A percentile compares a stretch with the other conserved stretches of the same genome.
These are phyloP conservation scores for Tribonema minus DNA, from an alignment of 108 stramenopile species.

Conservation along the genomic window DNA sequence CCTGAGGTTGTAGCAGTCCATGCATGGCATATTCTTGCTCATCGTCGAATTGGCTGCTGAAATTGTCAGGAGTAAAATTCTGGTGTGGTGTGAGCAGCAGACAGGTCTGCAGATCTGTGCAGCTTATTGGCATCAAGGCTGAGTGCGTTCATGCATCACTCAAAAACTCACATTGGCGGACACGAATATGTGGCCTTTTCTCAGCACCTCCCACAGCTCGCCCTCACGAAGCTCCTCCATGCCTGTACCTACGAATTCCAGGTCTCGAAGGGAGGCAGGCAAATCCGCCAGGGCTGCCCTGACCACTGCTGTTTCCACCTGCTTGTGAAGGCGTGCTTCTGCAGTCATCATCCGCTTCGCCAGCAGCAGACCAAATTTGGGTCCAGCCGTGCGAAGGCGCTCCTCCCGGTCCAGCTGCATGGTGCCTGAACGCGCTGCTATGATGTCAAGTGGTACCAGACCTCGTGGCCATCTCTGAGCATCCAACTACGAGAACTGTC, in stretches of 20 bases:
- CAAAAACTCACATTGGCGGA: not conserved
- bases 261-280: constrained; percentile 5
- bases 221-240: not conserved
- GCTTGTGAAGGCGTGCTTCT: not conserved
- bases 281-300: constrained; percentile 33
- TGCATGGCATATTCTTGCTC: not conserved
- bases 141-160: too few species aligned
- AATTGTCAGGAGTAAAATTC: too few species aligned
- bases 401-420: constrained; percentile 33
- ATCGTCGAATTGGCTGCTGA: too few species aligned
- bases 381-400: not conserved
- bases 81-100: too few species aligned
- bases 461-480: too few species aligned
- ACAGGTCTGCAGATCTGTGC: too few species aligned
- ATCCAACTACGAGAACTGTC: too few species aligned
- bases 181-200: constrained; percentile 23
- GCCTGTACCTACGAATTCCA: not conserved
- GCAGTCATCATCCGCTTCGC: constrained; percentile 36
- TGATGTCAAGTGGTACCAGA: too few species aligned
- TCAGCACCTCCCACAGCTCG: constrained; percentile 25
- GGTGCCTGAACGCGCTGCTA: not conserved
- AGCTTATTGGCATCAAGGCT: too few species aligned
- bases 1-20: not conserved
- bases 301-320: not conserved
- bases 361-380: constrained; percentile 19